These are phyloP conservation scores for Elongisporangium anandrum DNA, from an alignment of 352 stramenopile species.

Conservation along the genomic window DNA sequence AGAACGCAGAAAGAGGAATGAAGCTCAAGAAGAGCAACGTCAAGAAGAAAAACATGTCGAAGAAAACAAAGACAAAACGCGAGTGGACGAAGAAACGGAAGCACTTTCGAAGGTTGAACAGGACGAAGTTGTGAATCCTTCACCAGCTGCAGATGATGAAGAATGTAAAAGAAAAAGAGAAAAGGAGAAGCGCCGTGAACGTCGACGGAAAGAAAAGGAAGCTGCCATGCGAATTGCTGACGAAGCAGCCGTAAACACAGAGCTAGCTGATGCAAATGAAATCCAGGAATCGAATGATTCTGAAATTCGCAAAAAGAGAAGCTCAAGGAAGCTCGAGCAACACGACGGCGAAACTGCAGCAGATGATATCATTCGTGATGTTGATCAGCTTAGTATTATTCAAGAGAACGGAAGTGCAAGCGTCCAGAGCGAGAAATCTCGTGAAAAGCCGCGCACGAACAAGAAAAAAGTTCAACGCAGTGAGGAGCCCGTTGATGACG, in stretches of 20 bases:
- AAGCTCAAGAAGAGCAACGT: constrained; percentile 4
- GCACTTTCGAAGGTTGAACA: neutral
- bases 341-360: neutral
- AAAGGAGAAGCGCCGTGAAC: constrained; percentile 14
- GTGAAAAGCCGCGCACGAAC: neutral
- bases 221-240: neutral
- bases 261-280: neutral
- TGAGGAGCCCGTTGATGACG: neutral
- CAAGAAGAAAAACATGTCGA: neutral
- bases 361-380: neutral
- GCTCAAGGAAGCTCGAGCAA: neutral
- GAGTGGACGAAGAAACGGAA: neutral
- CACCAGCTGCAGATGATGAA: neutral
- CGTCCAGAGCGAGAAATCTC: neutral
- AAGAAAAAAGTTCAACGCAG: neutral
- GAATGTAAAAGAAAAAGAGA: constrained; percentile 13
- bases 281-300: neutral
- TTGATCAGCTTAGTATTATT: neutral
- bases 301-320: neutral
- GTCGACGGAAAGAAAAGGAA: constrained; percentile 18
- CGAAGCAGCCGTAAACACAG: neutral
- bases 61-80: neutral
- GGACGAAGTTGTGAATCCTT: neutral
- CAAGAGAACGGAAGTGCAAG: neutral
- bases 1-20: constrained; percentile 1